phyloP scores from a whole-genome alignment of 345 rosid genomes.

The Eucalyptus cloeziana region DNA sequence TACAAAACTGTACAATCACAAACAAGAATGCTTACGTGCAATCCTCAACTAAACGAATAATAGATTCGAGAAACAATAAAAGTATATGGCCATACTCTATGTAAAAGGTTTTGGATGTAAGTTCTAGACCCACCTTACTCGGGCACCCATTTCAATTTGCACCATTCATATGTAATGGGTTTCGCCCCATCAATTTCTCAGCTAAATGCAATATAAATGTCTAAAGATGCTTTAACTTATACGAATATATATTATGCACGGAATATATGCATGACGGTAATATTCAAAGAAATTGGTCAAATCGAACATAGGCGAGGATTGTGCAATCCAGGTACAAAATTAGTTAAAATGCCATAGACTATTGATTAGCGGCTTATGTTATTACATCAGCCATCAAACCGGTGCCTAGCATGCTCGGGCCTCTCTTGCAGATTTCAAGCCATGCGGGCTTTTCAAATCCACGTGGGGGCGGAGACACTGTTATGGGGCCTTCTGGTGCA shows the following conservation, averaged over 20 bases:
- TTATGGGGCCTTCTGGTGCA: background rate
- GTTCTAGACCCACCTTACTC: background rate
- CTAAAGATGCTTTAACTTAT: background rate
- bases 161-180: background rate
- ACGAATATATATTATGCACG: background rate
- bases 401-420: background rate
- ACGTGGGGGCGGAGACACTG: background rate
- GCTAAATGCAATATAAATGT: background rate
- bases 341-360: background rate
- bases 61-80: background rate
- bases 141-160: accelerated
- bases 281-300: background rate
- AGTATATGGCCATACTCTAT: background rate
- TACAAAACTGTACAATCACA: accelerated
- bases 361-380: background rate
- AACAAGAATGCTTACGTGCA: background rate
- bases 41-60: background rate
- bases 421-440: background rate
- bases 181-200: background rate
- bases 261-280: background rate
- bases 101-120: background rate
- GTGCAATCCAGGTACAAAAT: background rate
- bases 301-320: background rate
- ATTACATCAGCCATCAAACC: background rate
- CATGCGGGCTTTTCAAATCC: background rate